Evolutionary conservation across 768 basidiomycete species (phyloP), one percentile per base, ranked within the genome.

Genomic region (Sporobolomyces pararoseus): DNA sequence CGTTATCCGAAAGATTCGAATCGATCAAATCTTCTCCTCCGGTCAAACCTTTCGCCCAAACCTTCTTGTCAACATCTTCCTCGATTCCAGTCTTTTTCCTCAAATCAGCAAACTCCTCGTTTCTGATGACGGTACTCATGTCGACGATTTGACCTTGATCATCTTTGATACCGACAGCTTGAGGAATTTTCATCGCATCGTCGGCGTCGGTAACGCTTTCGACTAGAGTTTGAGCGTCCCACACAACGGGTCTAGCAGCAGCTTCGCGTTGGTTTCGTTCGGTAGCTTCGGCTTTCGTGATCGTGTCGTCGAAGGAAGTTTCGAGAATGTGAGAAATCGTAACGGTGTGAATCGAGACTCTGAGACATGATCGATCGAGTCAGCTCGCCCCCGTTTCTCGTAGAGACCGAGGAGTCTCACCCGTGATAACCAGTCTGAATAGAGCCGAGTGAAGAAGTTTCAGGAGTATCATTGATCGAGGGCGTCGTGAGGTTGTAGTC

Each of bases 261-360:
- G 91, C 89, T 9, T 87, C 89, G 23, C 81, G 83, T 66, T 88
- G 52, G 34, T 73, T 73, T 42, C 65, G 68, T 1, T 17, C 37
- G 50, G 69, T 62, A 3, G 59, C 60, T 29, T 66, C 68, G 4
- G 50, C 55, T 42, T 42, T 52, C 13, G 62, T 16, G 65, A 73
- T 49, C 29, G 39, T 49, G 37, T 66, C 68, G 65, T 90, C 74
- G 84, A 86, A 25, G 82, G 91, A 42, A 83, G 83, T 29, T 82
- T 86, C 69, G 83, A 82, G 59, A 82, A 91, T 44, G 68, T 85
- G 13, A 85, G 84, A 6, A 82, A 87, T 51, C 81, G 83, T 35
- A 78, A 80, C 2, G 52, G 70, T 32, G 35, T 71, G 72, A 9
- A 76, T 34, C 3, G 73, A 57, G 57, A 76, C 65, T 16, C 75